Base-by-base conservation (phyloP, 306 rosid genomes). In the Carpinus viminea region DNA sequence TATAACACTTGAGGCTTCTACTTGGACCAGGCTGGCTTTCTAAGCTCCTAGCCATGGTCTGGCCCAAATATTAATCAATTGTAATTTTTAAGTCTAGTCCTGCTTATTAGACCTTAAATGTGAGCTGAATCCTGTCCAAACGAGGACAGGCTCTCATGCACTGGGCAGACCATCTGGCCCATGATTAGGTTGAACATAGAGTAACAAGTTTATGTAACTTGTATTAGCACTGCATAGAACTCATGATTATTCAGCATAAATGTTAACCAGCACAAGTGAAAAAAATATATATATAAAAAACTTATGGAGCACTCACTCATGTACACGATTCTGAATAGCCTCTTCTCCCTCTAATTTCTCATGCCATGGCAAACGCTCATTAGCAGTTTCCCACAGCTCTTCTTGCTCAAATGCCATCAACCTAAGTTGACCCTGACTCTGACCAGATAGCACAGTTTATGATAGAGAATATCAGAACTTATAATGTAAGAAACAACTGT, bases 341-440 rank as follows among this genome's bases (percentile, higher is more conserved):
- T 91, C 99, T 85, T 95, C 99, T 66, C 91, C 98, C 85, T 93
- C 98, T 79, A 95, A 73, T 50, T 81, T 89, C 79, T 90, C 99
- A 72, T 93, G 98, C 99, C 99, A 95, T 78, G 93, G 87, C 61
- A 95, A 91, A 57, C 97, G 97, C 75, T 91, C 98, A 47, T 80
- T 93, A 3, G 99, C 98, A 88, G 83, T 88, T 83, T 74, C 90
- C 93, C 98, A 90, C 84, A 95, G 78, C 77, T 89, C 99, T 82
- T 91, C 93, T 84, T 86, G 92, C 74, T 93, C 97, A 84, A 95
- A 95, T 73, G 96, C 93, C 99, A 95, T 86, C 86, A 84, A 81
- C 78, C 83, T 90, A 83, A 92, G 90, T 78, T 88, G 93, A 77
- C 97, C 91, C 72, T 88, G 93, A 81, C 88, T 76, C 99, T 95